These are phyloP conservation scores for Harringtonia aguacate DNA, from an alignment of 2,329 filamentous ascomycete species.

Conservation along the genomic window DNA sequence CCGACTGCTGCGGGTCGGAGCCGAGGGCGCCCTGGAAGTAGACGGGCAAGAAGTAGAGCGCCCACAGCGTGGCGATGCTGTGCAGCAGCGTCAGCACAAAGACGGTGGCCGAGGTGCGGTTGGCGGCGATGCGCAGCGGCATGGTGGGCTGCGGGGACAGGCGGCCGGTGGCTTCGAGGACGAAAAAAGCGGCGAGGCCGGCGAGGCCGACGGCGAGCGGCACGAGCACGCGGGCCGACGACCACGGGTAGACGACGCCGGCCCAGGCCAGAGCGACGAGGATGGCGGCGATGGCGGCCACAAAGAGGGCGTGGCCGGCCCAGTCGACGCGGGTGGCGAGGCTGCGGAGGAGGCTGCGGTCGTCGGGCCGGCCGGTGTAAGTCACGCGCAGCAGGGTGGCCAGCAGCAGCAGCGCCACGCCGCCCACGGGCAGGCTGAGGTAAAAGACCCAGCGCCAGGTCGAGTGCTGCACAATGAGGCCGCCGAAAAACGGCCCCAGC, in stretches of 20 bases:
- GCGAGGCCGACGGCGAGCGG: slow-evolving; percentile 30
- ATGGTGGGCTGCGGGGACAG: slow-evolving; percentile 20
- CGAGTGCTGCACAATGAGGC: slow-evolving; percentile 5
- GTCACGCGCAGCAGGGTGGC: slow-evolving; percentile 18
- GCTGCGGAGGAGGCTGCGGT: slow-evolving; percentile 12
- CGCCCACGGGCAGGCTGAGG: slow-evolving; percentile 27
- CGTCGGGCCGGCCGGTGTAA: slow-evolving; percentile 9
- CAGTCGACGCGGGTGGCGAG: slow-evolving; percentile 29
- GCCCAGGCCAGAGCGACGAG: slow-evolving; percentile 32
- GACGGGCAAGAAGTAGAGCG: slow-evolving; percentile 27
- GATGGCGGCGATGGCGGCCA: slow-evolving; percentile 23
- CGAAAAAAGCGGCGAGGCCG: slow-evolving; percentile 23
- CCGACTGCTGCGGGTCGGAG: slow-evolving; percentile 16
- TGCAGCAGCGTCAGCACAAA: slow-evolving; percentile 9
- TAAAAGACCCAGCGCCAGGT: slow-evolving; percentile 27
- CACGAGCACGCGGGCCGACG: slow-evolving; percentile 22
- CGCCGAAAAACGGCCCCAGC: slow-evolving; percentile 12
- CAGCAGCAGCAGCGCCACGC: slow-evolving; percentile 1
- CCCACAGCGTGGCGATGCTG: slow-evolving; percentile 22
- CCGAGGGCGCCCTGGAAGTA: slow-evolving; percentile 30
- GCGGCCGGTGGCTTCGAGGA: slow-evolving; percentile 17
- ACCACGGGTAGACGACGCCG: slow-evolving; percentile 30
- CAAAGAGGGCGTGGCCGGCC: slow-evolving; percentile 28
- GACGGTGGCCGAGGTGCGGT: slow-evolving; percentile 21
- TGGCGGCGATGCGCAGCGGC: slow-evolving; percentile 30